Base-by-base conservation (phyloP, 1,284 basidiomycete genomes). In the Trichosporon inkin region DNA sequence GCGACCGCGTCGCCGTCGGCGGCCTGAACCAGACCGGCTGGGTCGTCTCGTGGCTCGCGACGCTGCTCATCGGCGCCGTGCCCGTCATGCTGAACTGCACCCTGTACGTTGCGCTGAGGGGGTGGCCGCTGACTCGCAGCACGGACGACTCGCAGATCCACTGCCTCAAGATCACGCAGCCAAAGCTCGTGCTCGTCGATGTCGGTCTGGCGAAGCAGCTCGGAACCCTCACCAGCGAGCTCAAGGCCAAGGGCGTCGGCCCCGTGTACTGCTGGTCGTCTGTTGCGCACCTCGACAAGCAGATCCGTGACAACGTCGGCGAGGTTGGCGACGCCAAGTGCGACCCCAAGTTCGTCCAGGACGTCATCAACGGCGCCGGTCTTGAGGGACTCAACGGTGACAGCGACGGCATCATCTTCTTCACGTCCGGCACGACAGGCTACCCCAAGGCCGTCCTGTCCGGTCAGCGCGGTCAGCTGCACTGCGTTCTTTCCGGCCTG, bases 381-480 rank as follows among this genome's bases (percentile, higher is more conserved):
- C 28, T 73, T 19, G 61, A 67, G 28, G 40, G 13, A 0, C 55
- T 74, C 6, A 55, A 59, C 32, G 70, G 71, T 16, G 74, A 76
- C 53, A 69, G 67, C 51, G 72, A 73, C 58, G 72, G 63, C 16
- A 67, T 72, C 17, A 69, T 74, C 53, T 72, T 73, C 66, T 76
- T 73, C 59, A 71, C 74, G 3, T 58, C 57, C 1, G 61, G 73
- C 28, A 75, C 74, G 47, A 72, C 72, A 37, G 67, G 68, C 0
- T 49, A 57, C 10, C 70, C 72, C 11, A 75, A 74, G 61, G 74
- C 70, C 1, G 72, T 74, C 3, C 60, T 74, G 10, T 71, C 69
- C 53, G 71, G 69, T 0, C 74, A 75, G 55, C 62, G 71, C 16
- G 68, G 68, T 67, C 70, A 67, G 6, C 51, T 69, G 16, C 68